Conservation (phyloP, 768 basidiomycete species). For the Lactifluus piperatus region DNA sequence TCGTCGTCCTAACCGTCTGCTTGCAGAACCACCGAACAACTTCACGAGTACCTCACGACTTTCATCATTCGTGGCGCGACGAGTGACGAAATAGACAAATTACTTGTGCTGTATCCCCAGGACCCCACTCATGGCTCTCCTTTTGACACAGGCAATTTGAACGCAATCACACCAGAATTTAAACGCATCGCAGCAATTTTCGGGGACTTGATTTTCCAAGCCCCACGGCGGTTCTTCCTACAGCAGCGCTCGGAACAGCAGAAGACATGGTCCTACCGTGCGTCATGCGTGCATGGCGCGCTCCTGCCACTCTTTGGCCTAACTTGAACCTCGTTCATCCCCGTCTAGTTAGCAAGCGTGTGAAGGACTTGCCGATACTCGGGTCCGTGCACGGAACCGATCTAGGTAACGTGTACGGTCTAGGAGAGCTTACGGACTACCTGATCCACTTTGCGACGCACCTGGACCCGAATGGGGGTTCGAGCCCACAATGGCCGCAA, state of each 20-base stretch:
- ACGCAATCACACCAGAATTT: constrained; percentile 29
- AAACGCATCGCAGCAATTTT: constrained; percentile 33
- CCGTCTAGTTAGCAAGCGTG: constrained; percentile 28
- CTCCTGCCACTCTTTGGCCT: too few relatives aligned
- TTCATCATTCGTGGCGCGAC: constrained; percentile 5
- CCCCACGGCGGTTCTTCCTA: constrained; percentile 30
- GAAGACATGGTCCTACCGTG: constrained; percentile 30
- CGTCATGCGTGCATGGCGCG: too few relatives aligned
- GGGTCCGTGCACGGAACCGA: constrained; percentile 23
- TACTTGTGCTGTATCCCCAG: constrained; percentile 15
- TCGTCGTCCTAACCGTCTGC: too few relatives aligned
- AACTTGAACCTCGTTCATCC: background rate
- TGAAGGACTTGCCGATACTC: constrained; percentile 24
- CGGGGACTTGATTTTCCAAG: constrained; percentile 32
- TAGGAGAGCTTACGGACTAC: too few relatives aligned
- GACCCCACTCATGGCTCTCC: constrained; percentile 24
- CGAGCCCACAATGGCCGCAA: constrained; percentile 11
- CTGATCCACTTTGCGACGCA: constrained; percentile 23
- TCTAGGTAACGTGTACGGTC: constrained; percentile 5
- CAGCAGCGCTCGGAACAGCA: constrained; percentile 27
- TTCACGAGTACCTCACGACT: constrained; percentile 5
- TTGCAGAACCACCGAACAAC: constrained; percentile 14
- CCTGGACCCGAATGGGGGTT: constrained; percentile 25
- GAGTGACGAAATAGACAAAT: constrained; percentile 5
- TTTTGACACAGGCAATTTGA: constrained; percentile 22